phyloP scores from a whole-genome alignment of 2,329 filamentous ascomycete species.

The Colletotrichum sojae region DNA sequence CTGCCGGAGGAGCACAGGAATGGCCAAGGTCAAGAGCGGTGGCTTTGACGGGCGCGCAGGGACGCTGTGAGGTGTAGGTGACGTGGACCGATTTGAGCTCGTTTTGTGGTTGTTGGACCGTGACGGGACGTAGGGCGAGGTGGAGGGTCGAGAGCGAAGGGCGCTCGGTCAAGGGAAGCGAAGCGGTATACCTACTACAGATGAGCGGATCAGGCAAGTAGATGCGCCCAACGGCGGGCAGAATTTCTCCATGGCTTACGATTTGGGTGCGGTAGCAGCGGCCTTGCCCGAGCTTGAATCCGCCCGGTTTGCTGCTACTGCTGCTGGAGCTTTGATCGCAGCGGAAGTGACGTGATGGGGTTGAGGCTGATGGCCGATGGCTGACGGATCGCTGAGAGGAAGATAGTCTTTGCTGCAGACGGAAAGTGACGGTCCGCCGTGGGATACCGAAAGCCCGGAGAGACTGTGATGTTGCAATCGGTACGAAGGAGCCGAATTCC shows the following conservation, averaged over 20 bases:
- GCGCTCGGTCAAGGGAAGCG: no score
- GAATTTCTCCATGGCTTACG: not conserved
- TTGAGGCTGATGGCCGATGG: not conserved
- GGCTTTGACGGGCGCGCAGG: slow-evolving; percentile 28
- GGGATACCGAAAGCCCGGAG: not conserved
- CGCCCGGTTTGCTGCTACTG: no score
- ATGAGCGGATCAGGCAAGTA: not conserved
- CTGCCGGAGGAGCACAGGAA: slow-evolving; percentile 9
- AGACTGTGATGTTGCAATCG: not conserved
- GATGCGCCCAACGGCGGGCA: not conserved
- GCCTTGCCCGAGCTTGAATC: no score
- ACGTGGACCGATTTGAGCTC: not conserved
- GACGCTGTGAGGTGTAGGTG: slow-evolving; percentile 8
- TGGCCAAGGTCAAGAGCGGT: slow-evolving; percentile 1
- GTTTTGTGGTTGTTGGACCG: not conserved
- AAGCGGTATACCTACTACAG: no score
- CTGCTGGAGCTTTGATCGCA: no score
- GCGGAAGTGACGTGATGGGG: not conserved
- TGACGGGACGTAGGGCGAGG: not conserved
- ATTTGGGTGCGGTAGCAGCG: no score
- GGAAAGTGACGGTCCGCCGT: slow-evolving; percentile 1
- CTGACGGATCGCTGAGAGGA: no score
- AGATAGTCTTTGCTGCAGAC: not conserved
- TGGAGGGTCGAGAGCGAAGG: no score
- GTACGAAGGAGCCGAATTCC: slow-evolving; percentile 17